Percentiles rank a stretch among this genome's conserved stretches.
Conservation (phyloP, 352 stramenopile genomes). For the Phytophthora sp. region DNA sequence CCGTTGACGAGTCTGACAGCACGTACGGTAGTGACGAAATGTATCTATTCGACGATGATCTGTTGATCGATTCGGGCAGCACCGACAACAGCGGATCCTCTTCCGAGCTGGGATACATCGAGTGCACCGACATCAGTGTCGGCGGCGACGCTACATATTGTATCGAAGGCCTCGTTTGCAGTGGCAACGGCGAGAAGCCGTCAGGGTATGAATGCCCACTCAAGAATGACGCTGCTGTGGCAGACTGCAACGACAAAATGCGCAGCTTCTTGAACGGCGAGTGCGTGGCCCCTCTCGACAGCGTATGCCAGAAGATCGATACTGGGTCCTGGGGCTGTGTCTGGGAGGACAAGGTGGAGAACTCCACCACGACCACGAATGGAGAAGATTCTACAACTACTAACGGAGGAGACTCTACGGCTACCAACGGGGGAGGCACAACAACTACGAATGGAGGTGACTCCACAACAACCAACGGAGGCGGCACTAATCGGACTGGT, state of each 20-base stretch:
- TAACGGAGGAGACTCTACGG: not conserved
- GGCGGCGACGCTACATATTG: conserved; percentile 48
- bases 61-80: not conserved
- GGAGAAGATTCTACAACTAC: not conserved
- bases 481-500: too few species aligned
- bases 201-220: conserved; percentile 36
- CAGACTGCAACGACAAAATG: conserved; percentile 31
- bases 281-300: conserved; percentile 35
- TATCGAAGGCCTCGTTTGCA: conserved; percentile 41
- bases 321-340: conserved; percentile 34
- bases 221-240: conserved; percentile 33
- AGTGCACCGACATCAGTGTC: conserved; percentile 47
- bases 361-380: not conserved
- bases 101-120: not conserved
- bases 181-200: conserved; percentile 29
- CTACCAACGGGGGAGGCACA: not conserved
- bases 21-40: not conserved
- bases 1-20: not conserved
- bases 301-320: conserved; percentile 18
- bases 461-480: not conserved
- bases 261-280: conserved; percentile 27
- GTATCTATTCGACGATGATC: not conserved
- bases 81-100: not conserved
- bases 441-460: not conserved
- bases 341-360: conserved; percentile 16